Evolutionary conservation across 495 filamentous ascomycete species (phyloP).

Genomic region (Tuber microsphaerosporum): DNA sequence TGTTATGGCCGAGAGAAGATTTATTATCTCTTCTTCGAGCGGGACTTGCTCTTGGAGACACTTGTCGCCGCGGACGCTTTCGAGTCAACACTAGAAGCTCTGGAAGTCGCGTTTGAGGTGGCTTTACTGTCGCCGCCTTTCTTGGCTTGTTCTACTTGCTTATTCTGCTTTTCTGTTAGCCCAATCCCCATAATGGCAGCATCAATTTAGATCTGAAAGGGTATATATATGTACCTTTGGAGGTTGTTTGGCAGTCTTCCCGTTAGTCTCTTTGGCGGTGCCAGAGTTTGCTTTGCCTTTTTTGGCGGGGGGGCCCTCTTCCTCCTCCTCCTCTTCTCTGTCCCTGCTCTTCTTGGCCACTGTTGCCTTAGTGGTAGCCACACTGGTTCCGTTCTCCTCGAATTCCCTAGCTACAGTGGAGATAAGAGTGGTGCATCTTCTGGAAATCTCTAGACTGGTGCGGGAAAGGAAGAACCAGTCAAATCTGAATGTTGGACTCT

Average conservation of each 20-base stretch:
- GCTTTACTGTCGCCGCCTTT: slow-evolving; percentile 45
- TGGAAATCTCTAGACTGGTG: slow-evolving; percentile 83
- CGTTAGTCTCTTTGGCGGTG: slow-evolving; percentile 48
- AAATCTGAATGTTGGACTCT: slow-evolving; percentile 91
- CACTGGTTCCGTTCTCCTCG: slow-evolving; percentile 57
- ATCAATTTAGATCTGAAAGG: background rate
- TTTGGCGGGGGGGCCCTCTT: slow-evolving; percentile 79
- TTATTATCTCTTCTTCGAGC: slow-evolving; percentile 30
- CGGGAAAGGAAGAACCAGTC: slow-evolving; percentile 98
- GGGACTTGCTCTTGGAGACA: slow-evolving; percentile 23
- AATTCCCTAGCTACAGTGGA: slow-evolving; percentile 92
- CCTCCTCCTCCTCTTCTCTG: slow-evolving; percentile 77
- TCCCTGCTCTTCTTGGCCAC: slow-evolving; percentile 69
- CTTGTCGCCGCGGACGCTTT: slow-evolving; percentile 33
- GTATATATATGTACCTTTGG: slow-evolving; percentile 48
- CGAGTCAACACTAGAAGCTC: slow-evolving; percentile 53
- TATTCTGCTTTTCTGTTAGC: slow-evolving; percentile 49
- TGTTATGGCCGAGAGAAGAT: background rate
- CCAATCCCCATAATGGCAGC: background rate
- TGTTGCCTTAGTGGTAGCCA: slow-evolving; percentile 53
- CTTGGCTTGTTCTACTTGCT: slow-evolving; percentile 57
- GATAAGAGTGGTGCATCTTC: slow-evolving; percentile 86
- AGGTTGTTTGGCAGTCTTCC: slow-evolving; percentile 29
- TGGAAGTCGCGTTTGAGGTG: slow-evolving; percentile 52
- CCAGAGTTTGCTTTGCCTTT: slow-evolving; percentile 73